Percentiles rank a stretch among this genome's conserved stretches.
phyloP scores from a whole-genome alignment of 2,329 filamentous ascomycete genomes.

The Domatiomyces globalis region DNA sequence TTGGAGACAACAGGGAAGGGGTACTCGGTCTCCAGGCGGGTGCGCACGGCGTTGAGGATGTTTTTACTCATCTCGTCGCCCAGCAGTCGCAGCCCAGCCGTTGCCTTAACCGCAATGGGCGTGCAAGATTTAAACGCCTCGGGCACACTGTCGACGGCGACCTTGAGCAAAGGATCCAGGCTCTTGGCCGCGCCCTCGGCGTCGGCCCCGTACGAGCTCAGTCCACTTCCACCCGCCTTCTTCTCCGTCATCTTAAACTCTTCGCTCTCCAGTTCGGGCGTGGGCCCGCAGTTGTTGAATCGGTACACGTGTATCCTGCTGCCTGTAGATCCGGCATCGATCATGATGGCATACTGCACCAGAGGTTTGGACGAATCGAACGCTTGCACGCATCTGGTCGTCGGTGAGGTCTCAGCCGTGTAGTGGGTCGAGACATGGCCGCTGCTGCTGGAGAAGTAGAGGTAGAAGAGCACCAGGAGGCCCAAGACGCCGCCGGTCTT shows the following conservation, averaged over 20 bases:
- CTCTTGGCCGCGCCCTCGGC: constrained; percentile 78
- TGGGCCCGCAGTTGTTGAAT: constrained; percentile 95
- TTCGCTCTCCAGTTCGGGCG: constrained; percentile 88
- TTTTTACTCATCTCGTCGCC: constrained; percentile 66
- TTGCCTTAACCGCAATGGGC: constrained; percentile 94
- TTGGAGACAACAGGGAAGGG: constrained; percentile 86
- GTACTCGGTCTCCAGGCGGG: constrained; percentile 71
- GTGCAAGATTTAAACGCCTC: constrained; percentile 83
- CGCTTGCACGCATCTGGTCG: constrained; percentile 63
- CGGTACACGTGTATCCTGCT: constrained; percentile 97
- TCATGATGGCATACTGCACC: constrained; percentile 96
- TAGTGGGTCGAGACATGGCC: constrained; percentile 17
- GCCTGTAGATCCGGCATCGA: constrained; percentile 93
- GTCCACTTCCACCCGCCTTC: constrained; percentile 58
- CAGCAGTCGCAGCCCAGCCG: constrained; percentile 78
- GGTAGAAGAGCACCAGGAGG: constrained; percentile 44
- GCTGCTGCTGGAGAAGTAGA: constrained; percentile 33
- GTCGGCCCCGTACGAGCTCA: constrained; percentile 79
- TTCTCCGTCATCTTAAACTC: constrained; percentile 88
- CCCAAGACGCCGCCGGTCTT: constrained; percentile 48
- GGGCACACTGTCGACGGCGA: constrained; percentile 71
- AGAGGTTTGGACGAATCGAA: constrained; percentile 80
- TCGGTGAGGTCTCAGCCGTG: constrained; percentile 13
- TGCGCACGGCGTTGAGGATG: constrained; percentile 73
- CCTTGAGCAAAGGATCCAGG: constrained; percentile 73